Evolutionary conservation across 2,329 filamentous ascomycete genomes (phyloP), one percentile per base, ranked within the genome.

Genomic region (Diaporthe ilicicola): DNA sequence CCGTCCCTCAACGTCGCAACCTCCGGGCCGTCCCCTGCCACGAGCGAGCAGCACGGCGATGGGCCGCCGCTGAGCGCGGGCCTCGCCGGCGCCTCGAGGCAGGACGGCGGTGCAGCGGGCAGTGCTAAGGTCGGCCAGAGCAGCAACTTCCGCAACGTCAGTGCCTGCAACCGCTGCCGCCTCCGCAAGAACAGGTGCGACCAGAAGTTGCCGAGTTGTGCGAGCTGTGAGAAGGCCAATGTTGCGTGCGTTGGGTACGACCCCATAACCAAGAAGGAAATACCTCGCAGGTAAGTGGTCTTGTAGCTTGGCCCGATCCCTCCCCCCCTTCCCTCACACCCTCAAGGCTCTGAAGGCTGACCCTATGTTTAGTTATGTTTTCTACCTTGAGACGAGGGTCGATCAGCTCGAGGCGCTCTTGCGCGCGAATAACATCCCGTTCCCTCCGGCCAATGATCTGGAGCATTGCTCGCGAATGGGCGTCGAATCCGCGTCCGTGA

Each of bases 231-330:
- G 80, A 98, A 98, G 84, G 95, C 93, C n/a, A 89, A 89, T 71
- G 93, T 97, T 55, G 92, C 93, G 75, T 98, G 96, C 80, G 94
- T 98, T 64, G 95, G 95, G 73, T 98, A 97, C 81, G 95, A 98
- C 79, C 95, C 95, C 42, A 97, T 98, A 78, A 97, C 94, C 29
- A 98, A 98, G 86, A 91, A 93, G 78, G 94, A 98, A 82, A 97
- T 98, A 71, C 95, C 95, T 62, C 89, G 95, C 82, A 94, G 92
- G 85, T 97, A 91, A 84, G 71, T 67, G n/a, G n/a, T 13, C 6
- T n/a, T 24, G 29, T n/a, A 6, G 46, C 46, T 92, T 92, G 72
- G 34, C 24, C 48, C 62, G 37, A 34, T 44, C 48, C 22, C 22
- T 3, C 17, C 22, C 24, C 48, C 62, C 27, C 34, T 44, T 54